Conservation (phyloP, 495 filamentous ascomycete species). For the Cudoniella acicularis region DNA sequence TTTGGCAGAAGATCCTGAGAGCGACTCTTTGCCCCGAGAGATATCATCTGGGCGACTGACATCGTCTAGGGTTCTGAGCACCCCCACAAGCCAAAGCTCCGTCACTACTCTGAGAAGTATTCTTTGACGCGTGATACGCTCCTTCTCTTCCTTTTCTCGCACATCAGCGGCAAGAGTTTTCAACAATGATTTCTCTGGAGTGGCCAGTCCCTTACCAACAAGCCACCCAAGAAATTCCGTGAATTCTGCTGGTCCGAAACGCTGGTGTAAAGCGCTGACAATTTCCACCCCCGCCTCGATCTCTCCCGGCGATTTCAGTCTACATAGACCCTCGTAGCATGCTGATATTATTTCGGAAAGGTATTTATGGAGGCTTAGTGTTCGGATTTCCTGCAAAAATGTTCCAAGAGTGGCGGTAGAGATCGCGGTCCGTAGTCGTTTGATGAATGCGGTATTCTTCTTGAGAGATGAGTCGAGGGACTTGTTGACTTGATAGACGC, state of each 20-base stretch:
- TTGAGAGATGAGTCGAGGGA: slow-evolving; percentile 95
- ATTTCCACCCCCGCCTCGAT: slow-evolving; percentile 90
- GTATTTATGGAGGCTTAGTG: slow-evolving; percentile 93
- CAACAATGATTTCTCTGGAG: slow-evolving; percentile 81
- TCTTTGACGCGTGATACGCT: slow-evolving; percentile 80
- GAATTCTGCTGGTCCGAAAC: slow-evolving; percentile 88
- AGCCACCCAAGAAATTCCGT: slow-evolving; percentile 90
- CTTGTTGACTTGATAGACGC: slow-evolving; percentile 71
- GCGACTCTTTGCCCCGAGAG: slow-evolving; percentile 59
- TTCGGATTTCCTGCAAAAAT: slow-evolving; percentile 87
- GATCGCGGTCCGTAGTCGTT: slow-evolving; percentile 87
- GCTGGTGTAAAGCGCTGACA: slow-evolving; percentile 90
- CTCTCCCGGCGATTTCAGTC: slow-evolving; percentile 83
- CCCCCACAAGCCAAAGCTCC: slow-evolving; percentile 92
- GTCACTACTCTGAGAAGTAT: slow-evolving; percentile 85
- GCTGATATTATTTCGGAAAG: slow-evolving; percentile 98
- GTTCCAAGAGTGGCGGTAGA: slow-evolving; percentile 71
- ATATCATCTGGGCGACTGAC: slow-evolving; percentile 80
- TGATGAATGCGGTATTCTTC: slow-evolving; percentile 99
- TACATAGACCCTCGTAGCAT: slow-evolving; percentile 92
- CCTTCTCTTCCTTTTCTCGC: slow-evolving; percentile 93
- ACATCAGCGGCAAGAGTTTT: slow-evolving; percentile 76
- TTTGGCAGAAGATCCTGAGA: slow-evolving; percentile 42
- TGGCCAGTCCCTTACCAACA: slow-evolving; percentile 85
- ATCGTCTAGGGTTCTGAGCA: slow-evolving; percentile 85